A percentile compares a stretch with the other conserved stretches of the same genome.
Evolutionary conservation across 2,329 filamentous ascomycete genomes (phyloP).

Genomic region (Metarhizium anisopliae): DNA sequence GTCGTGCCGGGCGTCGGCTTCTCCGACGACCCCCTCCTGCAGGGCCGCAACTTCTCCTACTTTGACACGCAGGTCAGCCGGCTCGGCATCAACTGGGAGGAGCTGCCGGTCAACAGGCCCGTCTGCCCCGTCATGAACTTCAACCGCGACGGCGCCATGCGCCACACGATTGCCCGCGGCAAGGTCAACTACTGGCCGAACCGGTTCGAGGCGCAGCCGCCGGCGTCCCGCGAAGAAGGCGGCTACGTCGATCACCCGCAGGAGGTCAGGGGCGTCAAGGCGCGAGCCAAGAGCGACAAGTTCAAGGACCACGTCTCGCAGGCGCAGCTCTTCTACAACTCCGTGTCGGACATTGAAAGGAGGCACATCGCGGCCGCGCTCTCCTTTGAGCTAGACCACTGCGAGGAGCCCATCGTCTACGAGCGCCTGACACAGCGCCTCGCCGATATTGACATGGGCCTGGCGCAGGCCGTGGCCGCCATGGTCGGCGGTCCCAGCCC

Average conservation of each 20-base stretch:
- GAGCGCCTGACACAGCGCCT: conserved; percentile 59
- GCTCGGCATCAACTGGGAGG: conserved; percentile 66
- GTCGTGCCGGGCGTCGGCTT: conserved; percentile 71
- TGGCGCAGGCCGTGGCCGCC: conserved; percentile 61
- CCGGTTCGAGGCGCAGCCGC: conserved; percentile 51
- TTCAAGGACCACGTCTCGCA: conserved; percentile 72
- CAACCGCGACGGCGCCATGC: conserved; percentile 49
- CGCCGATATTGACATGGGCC: conserved; percentile 60
- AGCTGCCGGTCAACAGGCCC: conserved; percentile 68
- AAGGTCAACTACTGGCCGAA: conserved; percentile 9
- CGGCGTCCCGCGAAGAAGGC: conserved; percentile 52
- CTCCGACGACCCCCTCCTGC: conserved; percentile 64
- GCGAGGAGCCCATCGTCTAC: conserved; percentile 70
- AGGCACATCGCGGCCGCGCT: conserved; percentile 63
- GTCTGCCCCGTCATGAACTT: conserved; percentile 68
- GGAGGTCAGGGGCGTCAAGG: conserved; percentile 61
- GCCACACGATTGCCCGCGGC: conserved; percentile 6
- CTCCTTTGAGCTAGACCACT: conserved; percentile 72
- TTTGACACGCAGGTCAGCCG: conserved; percentile 46
- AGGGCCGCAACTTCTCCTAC: conserved; percentile 64
- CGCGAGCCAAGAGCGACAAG: conserved; percentile 59
- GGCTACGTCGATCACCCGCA: conserved; percentile 58
- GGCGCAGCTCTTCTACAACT: conserved; percentile 79
- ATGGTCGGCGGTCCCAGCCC: conserved; percentile 59
- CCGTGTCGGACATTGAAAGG: conserved; percentile 58